Evolutionary conservation across 73 alveolate species (phyloP).

Genomic region (Paramecium sonneborni): DNA sequence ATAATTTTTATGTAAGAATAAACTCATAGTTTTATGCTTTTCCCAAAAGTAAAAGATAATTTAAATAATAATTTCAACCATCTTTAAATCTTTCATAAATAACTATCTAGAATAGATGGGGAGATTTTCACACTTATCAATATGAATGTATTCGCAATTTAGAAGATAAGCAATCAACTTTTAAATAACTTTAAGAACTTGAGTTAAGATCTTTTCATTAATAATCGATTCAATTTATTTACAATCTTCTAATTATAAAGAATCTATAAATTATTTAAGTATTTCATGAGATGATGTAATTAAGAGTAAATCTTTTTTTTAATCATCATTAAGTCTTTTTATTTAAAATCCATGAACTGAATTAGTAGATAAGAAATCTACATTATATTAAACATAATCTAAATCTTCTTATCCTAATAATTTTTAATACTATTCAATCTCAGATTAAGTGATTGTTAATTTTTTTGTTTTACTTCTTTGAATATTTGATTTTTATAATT

Average conservation of each 20-base stretch:
- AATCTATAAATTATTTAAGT: not conserved
- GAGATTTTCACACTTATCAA: not conserved
- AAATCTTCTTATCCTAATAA: not conserved
- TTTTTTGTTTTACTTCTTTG: not conserved
- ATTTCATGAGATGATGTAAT: slow-evolving; percentile 35
- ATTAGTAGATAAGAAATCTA: not conserved
- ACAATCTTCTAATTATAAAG: not conserved
- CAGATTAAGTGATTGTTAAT: not conserved
- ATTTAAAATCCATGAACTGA: slow-evolving; percentile 32
- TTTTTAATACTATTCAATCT: slow-evolving; percentile 10
- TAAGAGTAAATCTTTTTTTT: not conserved
- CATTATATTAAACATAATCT: slow-evolving; percentile 3
- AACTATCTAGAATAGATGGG: not conserved
- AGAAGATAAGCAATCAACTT: not conserved
- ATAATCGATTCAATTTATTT: not conserved
- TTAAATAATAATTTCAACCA: slow-evolving; percentile 29
- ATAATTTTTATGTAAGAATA: not conserved
- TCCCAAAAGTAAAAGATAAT: not conserved
- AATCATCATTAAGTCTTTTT: not conserved
- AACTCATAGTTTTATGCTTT: not conserved
- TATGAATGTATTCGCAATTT: not conserved
- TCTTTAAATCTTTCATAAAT: not conserved
- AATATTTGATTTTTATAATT: not conserved
- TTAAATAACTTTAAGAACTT: not conserved
- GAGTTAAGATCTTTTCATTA: not conserved